Evolutionary conservation across 1,284 basidiomycete genomes (phyloP), one percentile per base, ranked within the genome.

Genomic region (Marasmius tenuissimus): DNA sequence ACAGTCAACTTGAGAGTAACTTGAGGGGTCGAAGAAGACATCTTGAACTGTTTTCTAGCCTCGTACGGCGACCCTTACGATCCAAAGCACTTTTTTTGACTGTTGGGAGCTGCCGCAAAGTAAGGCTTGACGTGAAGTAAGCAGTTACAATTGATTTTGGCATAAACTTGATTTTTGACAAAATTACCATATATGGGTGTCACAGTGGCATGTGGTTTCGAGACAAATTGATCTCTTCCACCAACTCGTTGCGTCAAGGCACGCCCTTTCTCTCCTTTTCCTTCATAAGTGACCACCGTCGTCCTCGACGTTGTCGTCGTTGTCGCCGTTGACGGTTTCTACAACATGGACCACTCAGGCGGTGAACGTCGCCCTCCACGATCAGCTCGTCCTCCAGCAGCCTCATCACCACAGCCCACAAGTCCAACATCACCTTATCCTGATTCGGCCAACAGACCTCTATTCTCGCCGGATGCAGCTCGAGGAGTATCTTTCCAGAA

Each of bases 401-500:
- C 52, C 16, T 54, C 52, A 27, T 27, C 27, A 27, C 27, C 27
- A 34, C 72, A 66, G 51, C 72, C 73, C 61, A 63, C 70, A 14
- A n/a, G 70, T 61, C 58, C 76, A 64, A 66, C 78, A 69, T 49
- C 70, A 67, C 57, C 56, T 60, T 69, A 66, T 65, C 75, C 55
- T 50, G 64, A 68, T 67, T 70, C 58, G 12, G 40, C 58, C 18
- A 40, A 45, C 47, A 61, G 61, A 51, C 65, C 66, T 67, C 59
- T 70, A 63, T 65, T 70, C 66, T 57, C 73, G 72, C 16, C 69
- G 71, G 73, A 78, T 38, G 63, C 71, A 45, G 66, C 74, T 56
- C 73, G 78, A 64, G 72, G 75, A 39, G 85, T 92, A 40, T 87
- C 87, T 39, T 92, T 92, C 70, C 86, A 88, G 73, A 79, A 79